Percentiles rank a stretch among this genome's conserved stretches.
These are phyloP conservation scores for Solanum neorickii DNA, from an alignment of 257 asterid genomes.

Conservation along the genomic window DNA sequence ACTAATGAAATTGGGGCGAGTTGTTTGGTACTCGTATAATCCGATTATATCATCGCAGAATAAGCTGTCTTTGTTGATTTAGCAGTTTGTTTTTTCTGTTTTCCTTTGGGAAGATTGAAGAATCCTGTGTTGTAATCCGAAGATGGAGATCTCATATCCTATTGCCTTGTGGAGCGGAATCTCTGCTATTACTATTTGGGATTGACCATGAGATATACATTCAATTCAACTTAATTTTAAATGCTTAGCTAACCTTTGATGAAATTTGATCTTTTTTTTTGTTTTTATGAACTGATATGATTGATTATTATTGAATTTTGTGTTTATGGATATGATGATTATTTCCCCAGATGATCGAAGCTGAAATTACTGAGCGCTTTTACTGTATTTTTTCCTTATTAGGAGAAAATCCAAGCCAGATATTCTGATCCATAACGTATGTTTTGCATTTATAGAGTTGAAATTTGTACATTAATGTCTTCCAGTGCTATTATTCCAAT, in stretches of 20 bases:
- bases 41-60: slow-evolving; percentile 7
- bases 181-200: slow-evolving; percentile 53
- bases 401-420: slow-evolving; percentile 47
- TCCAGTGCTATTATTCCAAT: too few species aligned
- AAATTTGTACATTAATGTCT: too few species aligned
- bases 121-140: background rate
- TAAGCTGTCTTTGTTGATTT: background rate
- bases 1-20: slow-evolving; percentile 1
- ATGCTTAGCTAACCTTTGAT: background rate
- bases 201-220: slow-evolving; percentile 66
- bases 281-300: too few species aligned
- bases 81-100: background rate
- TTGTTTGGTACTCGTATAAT: background rate
- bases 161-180: slow-evolving; percentile 60
- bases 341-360: slow-evolving; percentile 95
- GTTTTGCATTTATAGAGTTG: too few species aligned
- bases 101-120: background rate
- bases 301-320: too few species aligned
- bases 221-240: background rate
- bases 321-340: background rate
- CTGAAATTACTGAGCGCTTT: slow-evolving; percentile 69
- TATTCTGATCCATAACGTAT: slow-evolving; percentile 34
- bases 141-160: slow-evolving; percentile 57
- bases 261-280: too few species aligned
- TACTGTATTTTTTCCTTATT: slow-evolving; percentile 11